Base-by-base conservation (phyloP, 441 rosid species). In the Pelargonium cotyledonis region DNA sequence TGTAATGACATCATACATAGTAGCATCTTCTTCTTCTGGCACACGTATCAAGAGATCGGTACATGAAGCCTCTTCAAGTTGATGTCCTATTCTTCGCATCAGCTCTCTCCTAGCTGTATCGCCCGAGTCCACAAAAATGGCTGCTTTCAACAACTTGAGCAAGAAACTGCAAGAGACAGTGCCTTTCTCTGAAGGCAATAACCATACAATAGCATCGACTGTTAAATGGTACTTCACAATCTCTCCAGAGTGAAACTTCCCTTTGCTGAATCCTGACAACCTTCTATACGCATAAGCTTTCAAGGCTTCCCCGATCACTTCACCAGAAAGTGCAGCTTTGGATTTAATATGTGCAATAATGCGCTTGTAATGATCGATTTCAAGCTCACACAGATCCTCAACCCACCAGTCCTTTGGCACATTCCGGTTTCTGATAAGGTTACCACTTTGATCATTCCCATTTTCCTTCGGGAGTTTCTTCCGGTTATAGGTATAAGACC, bases 391-490 rank as follows among this genome's bases (percentile, higher is more conserved):
- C 14, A 89, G 68, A 83, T 92, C 99, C 84, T 95, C 99, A 1
- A 90, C 94, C 99, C 99, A 95, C 99, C 98, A 95, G 79, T 95
- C 99, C 70, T 78, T 84, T 0, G 99, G 98, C 72, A 94, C 85
- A 66, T 78, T 1, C 1, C 63, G 63, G 63, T 9, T 58, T 21
- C 31, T 58, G 63, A 58, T 3, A 9, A 58, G 0, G 1, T 19
- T 58, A 0, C 63, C 63, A 21, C 1, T 3, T 12, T 58, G 63
- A 12, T 58, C 63, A 9, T 78, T 43, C 87, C 85, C 65, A 65
- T 70, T 79, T 79, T 85, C 72, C 81, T 91, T 11, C 49, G 76
- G 29, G 77, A 75, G 26, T 77, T 78, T 38, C 74, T 68, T 23
- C 81, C 80, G 9, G 79, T 88, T 92, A 66, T 88, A 79, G 0